Percentiles rank a stretch among this genome's conserved stretches.
Evolutionary conservation across 192 early-diverging fungal species (phyloP).

Genomic region (Coemansia erecta): DNA sequence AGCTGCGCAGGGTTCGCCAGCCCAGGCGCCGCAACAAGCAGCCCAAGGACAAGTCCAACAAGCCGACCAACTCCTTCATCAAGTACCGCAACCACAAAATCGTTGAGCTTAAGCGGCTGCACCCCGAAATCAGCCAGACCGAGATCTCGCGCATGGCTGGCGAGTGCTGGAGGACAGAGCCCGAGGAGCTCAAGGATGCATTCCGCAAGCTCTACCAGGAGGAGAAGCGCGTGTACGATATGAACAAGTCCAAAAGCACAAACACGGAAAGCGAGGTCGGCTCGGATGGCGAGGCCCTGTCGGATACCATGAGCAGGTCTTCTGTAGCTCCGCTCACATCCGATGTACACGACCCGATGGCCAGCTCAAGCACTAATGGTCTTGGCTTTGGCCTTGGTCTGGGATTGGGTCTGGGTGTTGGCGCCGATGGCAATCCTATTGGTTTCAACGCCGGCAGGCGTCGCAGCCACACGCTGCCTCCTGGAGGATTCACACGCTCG

Average conservation of each 20-base stretch:
- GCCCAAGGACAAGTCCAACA: constrained; percentile 32
- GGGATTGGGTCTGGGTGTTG: constrained; percentile 15
- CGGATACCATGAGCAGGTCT: constrained; percentile 13
- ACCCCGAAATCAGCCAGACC: constrained; percentile 50
- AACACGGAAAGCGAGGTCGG: constrained; percentile 22
- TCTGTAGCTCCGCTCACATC: background rate
- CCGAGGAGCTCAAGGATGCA: constrained; percentile 27
- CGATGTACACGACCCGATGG: background rate
- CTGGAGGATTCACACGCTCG: constrained; percentile 29
- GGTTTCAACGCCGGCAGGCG: constrained; percentile 41
- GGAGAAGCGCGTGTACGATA: constrained; percentile 51
- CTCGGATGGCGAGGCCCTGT: constrained; percentile 24
- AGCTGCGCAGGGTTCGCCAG: constrained; percentile 35
- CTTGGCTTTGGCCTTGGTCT: constrained; percentile 3
- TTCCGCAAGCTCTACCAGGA: constrained; percentile 38
- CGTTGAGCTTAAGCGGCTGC: constrained; percentile 31
- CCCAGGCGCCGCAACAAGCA: constrained; percentile 23
- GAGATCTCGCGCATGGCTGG: constrained; percentile 53
- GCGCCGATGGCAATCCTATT: constrained; percentile 16
- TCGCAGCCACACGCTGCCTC: constrained; percentile 50
- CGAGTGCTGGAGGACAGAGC: constrained; percentile 43
- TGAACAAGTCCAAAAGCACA: constrained; percentile 48
- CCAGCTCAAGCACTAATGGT: background rate
- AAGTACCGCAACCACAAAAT: constrained; percentile 54
- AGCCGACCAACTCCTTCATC: constrained; percentile 52